Evolutionary conservation across 495 filamentous ascomycete genomes (phyloP).

Genomic region (Hyaloscypha variabilis): DNA sequence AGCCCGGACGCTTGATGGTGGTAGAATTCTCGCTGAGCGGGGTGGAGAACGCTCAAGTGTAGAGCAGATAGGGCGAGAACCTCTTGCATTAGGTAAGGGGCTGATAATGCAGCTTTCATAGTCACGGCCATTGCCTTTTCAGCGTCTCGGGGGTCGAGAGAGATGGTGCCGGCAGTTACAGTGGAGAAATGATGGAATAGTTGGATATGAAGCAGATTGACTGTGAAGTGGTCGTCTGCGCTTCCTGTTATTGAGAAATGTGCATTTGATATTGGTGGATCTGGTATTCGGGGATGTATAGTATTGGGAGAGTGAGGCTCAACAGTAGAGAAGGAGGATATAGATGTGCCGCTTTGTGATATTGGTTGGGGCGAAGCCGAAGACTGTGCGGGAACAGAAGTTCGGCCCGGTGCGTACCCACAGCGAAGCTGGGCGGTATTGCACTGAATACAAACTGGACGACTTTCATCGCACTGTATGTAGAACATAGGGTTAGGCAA

Average conservation of each 20-base stretch:
- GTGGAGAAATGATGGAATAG: not conserved
- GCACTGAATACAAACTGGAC: not conserved
- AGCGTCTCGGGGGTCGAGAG: not conserved
- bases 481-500: not conserved
- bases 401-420: not conserved
- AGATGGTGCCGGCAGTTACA: not conserved
- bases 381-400: not conserved
- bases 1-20: not conserved
- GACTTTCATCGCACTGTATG: not conserved
- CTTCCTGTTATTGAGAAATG: not conserved
- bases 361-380: not conserved
- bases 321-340: not conserved
- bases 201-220: not conserved
- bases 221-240: not conserved
- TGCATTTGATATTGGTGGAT: not conserved
- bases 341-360: not conserved
- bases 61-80: not conserved
- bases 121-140: not conserved
- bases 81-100: slow-evolving; percentile 1
- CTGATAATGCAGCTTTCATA: not conserved
- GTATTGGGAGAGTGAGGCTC: not conserved
- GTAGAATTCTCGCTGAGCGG: not conserved
- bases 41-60: not conserved
- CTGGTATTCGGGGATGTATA: not conserved
- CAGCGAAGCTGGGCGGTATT: not conserved